A percentile compares a stretch with the other conserved stretches of the same genome.
Conservation (phyloP, 1,284 basidiomycete species). For the Leccinum subatratum region DNA sequence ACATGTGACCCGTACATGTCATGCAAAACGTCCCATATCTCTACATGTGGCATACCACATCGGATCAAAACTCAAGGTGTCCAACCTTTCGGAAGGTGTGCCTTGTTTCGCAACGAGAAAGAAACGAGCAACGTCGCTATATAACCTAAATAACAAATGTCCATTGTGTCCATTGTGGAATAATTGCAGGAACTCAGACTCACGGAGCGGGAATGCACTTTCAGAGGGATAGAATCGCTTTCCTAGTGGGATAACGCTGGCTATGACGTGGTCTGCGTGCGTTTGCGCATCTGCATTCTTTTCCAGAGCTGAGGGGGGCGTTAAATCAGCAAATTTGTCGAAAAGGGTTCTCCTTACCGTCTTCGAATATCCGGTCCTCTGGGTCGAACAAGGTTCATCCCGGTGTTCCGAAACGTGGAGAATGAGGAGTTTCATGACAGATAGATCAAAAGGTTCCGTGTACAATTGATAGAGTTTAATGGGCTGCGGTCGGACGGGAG, state of each 20-base stretch:
- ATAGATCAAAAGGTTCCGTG: constrained; percentile 82
- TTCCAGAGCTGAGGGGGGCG: constrained; percentile 40
- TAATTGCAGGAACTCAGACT: constrained; percentile 25
- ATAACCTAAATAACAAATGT: constrained; percentile 46
- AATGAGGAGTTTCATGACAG: constrained; percentile 84
- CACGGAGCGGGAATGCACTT: constrained; percentile 82
- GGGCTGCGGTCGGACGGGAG: constrained; percentile 13
- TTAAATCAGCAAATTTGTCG: constrained; percentile 6
- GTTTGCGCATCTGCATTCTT: constrained; percentile 46
- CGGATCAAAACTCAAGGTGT: constrained; percentile 70
- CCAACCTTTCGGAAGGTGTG: constrained; percentile 70
- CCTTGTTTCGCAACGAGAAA: constrained; percentile 61
- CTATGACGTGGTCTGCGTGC: constrained; percentile 59
- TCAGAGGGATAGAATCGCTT: constrained; percentile 88
- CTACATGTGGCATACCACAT: constrained; percentile 70
- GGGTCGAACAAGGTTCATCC: constrained; percentile 75
- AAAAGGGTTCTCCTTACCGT: constrained; percentile 46
- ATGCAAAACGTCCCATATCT: constrained; percentile 81
- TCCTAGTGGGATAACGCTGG: constrained; percentile 66
- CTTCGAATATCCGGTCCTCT: constrained; percentile 78
- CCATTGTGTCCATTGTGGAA: constrained; percentile 1
- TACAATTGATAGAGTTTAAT: constrained; percentile 82
- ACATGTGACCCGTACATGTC: constrained; percentile 87
- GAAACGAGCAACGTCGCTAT: constrained; percentile 66
- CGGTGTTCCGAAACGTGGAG: constrained; percentile 91